These are phyloP conservation scores for Persicaria maculosa DNA, from an alignment of 148 eudicot genomes.

Conservation along the genomic window DNA sequence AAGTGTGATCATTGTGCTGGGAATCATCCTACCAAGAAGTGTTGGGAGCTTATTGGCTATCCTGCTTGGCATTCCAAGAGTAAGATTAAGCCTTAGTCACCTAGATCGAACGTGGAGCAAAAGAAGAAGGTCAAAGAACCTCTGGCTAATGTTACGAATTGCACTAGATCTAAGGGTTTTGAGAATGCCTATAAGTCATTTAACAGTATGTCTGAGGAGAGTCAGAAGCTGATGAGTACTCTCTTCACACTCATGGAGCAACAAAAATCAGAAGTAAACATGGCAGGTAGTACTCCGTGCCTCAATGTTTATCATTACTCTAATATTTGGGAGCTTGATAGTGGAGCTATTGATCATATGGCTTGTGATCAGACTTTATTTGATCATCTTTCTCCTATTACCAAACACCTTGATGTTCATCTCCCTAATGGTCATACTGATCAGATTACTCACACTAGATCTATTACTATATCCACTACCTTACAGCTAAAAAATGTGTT, in stretches of 20 bases:
- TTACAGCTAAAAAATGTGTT: background rate
- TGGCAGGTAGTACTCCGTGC: background rate
- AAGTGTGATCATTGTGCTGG: background rate
- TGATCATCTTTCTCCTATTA: too few species aligned
- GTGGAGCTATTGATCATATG: too few species aligned
- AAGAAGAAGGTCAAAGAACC: background rate
- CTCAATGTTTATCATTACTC: background rate
- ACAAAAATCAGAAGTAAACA: background rate
- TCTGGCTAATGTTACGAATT: too few species aligned
- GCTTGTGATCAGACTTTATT: too few species aligned
- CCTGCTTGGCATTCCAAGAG: background rate
- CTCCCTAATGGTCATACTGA: too few species aligned
- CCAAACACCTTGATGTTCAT: too few species aligned
- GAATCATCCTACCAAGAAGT: background rate
- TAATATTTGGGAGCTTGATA: background rate
- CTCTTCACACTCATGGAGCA: background rate
- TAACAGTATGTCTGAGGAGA: too few species aligned
- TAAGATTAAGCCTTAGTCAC: background rate
- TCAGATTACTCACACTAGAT: too few species aligned
- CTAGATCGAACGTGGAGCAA: background rate
- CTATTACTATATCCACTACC: too few species aligned
- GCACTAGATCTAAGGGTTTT: too few species aligned
- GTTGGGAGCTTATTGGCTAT: background rate
- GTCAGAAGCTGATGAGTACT: background rate
- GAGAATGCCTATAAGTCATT: too few species aligned